A percentile compares a stretch with the other conserved stretches of the same genome.
Conservation (phyloP, 2,329 filamentous ascomycete species). For the Phialocephala sp. region DNA sequence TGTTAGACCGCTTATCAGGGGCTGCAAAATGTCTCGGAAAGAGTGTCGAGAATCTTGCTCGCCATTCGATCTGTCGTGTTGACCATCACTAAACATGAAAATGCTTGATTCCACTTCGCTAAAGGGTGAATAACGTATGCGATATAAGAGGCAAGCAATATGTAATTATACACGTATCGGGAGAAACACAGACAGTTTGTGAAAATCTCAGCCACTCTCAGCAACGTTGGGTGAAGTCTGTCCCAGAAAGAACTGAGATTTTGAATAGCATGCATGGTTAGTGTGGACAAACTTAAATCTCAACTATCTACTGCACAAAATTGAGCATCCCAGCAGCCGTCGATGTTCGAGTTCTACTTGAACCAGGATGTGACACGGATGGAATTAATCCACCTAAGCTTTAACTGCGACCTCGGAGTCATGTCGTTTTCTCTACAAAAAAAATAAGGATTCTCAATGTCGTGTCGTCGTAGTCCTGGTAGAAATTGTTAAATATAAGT, state of each 20-base stretch:
- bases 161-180: not conserved
- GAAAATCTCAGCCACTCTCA: not conserved
- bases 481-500: not conserved
- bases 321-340: not conserved
- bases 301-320: not conserved
- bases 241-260: not conserved
- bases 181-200: not conserved
- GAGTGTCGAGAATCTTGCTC: not conserved
- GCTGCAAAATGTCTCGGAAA: not conserved
- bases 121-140: not conserved
- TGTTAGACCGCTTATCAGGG: not conserved
- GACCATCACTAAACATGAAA: not conserved
- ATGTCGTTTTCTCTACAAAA: not conserved
- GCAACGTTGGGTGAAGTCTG: not conserved
- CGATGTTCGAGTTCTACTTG: not conserved
- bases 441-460: not conserved
- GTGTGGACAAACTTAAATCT: not conserved
- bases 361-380: not conserved
- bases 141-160: not conserved
- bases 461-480: not conserved
- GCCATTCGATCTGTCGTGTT: not conserved
- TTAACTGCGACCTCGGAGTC: not conserved
- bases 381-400: not conserved
- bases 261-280: not conserved
- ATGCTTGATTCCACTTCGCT: not conserved